Base-by-base conservation (phyloP, 345 rosid genomes). In the Boechera retrofracta region DNA sequence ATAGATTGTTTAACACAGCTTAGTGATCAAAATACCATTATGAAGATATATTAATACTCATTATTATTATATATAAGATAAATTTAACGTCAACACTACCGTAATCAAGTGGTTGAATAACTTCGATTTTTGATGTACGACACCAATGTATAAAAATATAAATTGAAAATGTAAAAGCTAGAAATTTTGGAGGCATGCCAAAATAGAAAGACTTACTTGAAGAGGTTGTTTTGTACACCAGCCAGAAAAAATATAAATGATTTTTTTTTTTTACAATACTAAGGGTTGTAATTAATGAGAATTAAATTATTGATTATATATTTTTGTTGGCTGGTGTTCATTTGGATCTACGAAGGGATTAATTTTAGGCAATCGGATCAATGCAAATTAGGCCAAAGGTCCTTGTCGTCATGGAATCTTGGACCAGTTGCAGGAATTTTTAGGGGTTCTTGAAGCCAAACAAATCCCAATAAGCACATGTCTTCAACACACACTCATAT, bases 351-450 rank as follows among this genome's bases (percentile, higher is more conserved):
- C 76, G 21, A 79, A 74, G 36, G 76, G 72, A 47, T 74, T 68
- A 64, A 79, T 24, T 55, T 79, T 74, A 67, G 79, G 75, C 76
- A 69, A 79, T 61, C n/a, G 71, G 70, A 61, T 74, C 67, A 62
- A 75, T 55, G 67, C 15, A 69, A 62, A 68, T 74, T 74, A 74
- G 75, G 71, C 71, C 31, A 57, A 62, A 74, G 78, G 71, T 75
- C 73, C 26, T 69, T 79, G 79, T 68, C 61, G 56, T 68, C 72
- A 74, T 79, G 82, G 76, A 79, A 74, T 79, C 82, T 69, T 73
- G 82, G 75, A 79, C 78, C 75, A 72, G 61, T 67, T 59, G 29
- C 70, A 73, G 47, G 77, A 67, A 73, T 73, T 79, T 72, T 55
- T 73, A 79, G 78, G 73, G 74, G 72, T 67, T 67, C 52, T 60